phyloP scores from a whole-genome alignment of 768 basidiomycete species.

The Tylopilus subfusipes region DNA sequence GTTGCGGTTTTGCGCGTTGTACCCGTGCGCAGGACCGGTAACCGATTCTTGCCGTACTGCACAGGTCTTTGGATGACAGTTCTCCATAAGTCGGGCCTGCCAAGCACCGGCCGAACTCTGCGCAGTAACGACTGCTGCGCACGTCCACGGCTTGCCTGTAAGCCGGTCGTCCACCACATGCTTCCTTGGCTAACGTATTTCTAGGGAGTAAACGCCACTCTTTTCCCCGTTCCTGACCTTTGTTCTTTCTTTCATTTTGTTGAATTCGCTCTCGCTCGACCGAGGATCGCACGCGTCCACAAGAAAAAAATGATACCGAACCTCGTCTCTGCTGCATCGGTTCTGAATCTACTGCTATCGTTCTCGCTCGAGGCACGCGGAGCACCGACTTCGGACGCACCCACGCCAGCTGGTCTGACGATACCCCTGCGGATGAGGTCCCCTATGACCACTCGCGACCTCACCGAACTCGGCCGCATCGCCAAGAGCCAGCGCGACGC shows the following conservation, averaged over 20 bases:
- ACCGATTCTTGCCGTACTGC: not conserved
- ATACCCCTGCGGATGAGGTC: slow-evolving; percentile 23
- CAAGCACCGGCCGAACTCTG: not conserved
- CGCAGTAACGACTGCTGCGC: slow-evolving; percentile 1
- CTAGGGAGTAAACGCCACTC: not conserved
- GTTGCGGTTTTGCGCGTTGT: too few relatives aligned
- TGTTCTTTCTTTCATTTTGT: not conserved
- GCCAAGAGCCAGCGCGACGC: slow-evolving; percentile 45
- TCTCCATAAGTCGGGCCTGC: not conserved
- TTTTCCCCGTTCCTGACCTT: not conserved
- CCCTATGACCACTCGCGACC: not conserved
- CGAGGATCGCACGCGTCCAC: too few relatives aligned
- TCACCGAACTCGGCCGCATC: slow-evolving; percentile 15
- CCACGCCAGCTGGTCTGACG: slow-evolving; percentile 9
- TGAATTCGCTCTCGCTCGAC: too few relatives aligned
- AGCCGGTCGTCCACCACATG: not conserved
- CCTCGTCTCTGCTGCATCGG: slow-evolving; percentile 6
- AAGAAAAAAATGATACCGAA: slow-evolving; percentile 13
- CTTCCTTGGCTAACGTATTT: slow-evolving; percentile 3
- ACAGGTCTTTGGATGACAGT: too few relatives aligned
- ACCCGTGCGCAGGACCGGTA: too few relatives aligned
- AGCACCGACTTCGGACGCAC: slow-evolving; percentile 8
- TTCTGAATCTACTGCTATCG: slow-evolving; percentile 17
- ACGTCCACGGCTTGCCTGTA: slow-evolving; percentile 5
- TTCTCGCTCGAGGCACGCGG: slow-evolving; percentile 4